phyloP scores from a whole-genome alignment of 352 stramenopile genomes.

The Globisporangium spinosum region DNA sequence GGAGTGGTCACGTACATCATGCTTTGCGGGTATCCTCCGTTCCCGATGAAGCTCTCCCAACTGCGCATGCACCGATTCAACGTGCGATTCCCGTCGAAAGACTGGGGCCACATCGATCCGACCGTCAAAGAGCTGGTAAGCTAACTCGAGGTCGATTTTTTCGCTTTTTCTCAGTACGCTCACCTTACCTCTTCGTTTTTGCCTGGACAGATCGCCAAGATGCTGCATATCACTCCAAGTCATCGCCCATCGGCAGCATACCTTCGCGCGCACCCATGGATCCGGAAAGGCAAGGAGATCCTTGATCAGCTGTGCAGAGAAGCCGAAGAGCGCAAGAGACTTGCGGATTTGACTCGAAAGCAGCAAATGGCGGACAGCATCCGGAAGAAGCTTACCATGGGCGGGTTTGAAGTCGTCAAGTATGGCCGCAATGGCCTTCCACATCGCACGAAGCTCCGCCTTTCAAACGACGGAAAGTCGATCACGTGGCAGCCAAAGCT shows the following conservation, averaged over 20 bases:
- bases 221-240: constrained; percentile 73
- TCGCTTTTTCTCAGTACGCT: background rate
- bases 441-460: constrained; percentile 67
- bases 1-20: constrained; percentile 89
- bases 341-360: constrained; percentile 53
- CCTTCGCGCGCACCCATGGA: constrained; percentile 59
- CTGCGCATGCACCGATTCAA: constrained; percentile 80
- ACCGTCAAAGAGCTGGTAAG: constrained; percentile 64
- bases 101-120: constrained; percentile 60
- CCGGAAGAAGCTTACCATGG: constrained; percentile 65
- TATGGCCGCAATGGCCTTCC: constrained; percentile 75
- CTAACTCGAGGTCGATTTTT: background rate
- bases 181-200: background rate
- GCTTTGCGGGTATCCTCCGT: constrained; percentile 83
- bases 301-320: constrained; percentile 42
- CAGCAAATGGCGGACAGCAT: constrained; percentile 62
- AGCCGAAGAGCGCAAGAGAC: constrained; percentile 39
- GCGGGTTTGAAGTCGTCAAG: constrained; percentile 73
- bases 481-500: constrained; percentile 78
- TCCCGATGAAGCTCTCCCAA: constrained; percentile 86
- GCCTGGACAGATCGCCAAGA: constrained; percentile 49
- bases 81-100: constrained; percentile 77
- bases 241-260: constrained; percentile 57
- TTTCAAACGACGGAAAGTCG: constrained; percentile 66
- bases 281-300: constrained; percentile 42